Evolutionary conservation across 1,139 yeast genomes (phyloP).

Genomic region (Blastobotrys aristatus): DNA sequence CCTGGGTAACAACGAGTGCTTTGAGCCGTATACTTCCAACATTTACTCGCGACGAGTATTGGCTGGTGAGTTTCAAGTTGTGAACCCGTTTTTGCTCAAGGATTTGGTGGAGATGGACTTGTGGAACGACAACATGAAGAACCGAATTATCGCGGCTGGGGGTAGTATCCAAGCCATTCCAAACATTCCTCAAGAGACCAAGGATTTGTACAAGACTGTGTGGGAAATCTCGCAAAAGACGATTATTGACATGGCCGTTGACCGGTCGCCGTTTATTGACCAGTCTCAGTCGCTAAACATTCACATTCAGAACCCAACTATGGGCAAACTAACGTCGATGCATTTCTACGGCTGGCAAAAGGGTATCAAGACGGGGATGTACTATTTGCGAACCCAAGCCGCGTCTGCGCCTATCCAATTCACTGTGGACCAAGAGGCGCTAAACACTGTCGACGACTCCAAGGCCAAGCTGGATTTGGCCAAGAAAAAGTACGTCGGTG

Average conservation of each 20-base stretch:
- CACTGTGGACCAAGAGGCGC: constrained; percentile 64
- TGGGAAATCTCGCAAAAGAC: constrained; percentile 94
- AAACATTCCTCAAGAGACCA: constrained; percentile 70
- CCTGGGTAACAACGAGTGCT: constrained; percentile 83
- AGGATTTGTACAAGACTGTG: constrained; percentile 81
- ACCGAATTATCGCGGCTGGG: constrained; percentile 67
- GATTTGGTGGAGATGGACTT: constrained; percentile 79
- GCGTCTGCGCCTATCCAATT: constrained; percentile 93
- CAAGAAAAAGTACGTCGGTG: constrained; percentile 34
- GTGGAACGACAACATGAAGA: constrained; percentile 80
- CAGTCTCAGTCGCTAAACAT: constrained; percentile 92
- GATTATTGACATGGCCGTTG: constrained; percentile 93
- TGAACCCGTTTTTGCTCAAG: constrained; percentile 73
- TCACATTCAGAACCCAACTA: constrained; percentile 78
- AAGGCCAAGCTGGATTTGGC: constrained; percentile 28
- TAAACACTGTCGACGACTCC: constrained; percentile 34
- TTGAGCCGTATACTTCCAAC: constrained; percentile 87
- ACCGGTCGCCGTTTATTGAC: constrained; percentile 87
- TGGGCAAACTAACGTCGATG: constrained; percentile 94
- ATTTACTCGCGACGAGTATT: constrained; percentile 81
- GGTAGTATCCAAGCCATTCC: constrained; percentile 84
- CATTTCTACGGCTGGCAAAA: constrained; percentile 97
- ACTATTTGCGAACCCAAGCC: constrained; percentile 91
- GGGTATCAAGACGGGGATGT: constrained; percentile 98
- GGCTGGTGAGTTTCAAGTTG: constrained; percentile 86